Evolutionary conservation across 1,139 yeast genomes (phyloP), one percentile per base, ranked within the genome.

Genomic region (Geotrichum citri-aurantii): DNA sequence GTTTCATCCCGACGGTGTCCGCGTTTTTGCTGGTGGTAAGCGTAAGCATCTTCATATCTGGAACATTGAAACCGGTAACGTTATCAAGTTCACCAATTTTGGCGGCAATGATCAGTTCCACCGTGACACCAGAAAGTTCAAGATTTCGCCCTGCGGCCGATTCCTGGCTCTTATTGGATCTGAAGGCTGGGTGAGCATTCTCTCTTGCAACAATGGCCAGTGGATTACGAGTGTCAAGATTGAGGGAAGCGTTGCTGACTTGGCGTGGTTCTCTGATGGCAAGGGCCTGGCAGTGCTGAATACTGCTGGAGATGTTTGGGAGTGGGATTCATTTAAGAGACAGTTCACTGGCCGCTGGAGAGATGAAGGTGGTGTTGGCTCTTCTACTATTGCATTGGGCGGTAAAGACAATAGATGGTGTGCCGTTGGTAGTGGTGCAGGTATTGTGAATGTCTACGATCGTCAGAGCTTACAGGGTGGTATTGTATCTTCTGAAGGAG

Each of bases 91-190:
- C 54, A 83, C 90, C 56, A 82, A 97, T 73, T 77, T 93, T 80
- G 93, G 92, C 69, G 99, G 99, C 1, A 96, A 91, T 68, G 96
- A 89, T 69, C 78, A 81, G 54, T 83, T 85, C 54, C 98, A 92
- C 74, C 80, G 81, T 65, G 86, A 95, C n/a, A 89, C 90, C 80
- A 99, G 93, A 70, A 80, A 85, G 67, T 89, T 91, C 73, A 84
- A 85, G 69, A 67, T 88, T 19, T 87, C 93, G 10, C 81, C 85
- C 1, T 75, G 78, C 59, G 97, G 97, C 21, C 79, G 79, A 54
- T 87, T 75, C 64, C 77, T 95, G 50, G 96, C 92, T 1, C 75
- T 95, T 58, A 78, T 82, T 50, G 99, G 99, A 65, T 82, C 84
- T 61, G 82, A 86, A 59, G 99, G 99, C 19, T 93, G 97, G 95